These are phyloP conservation scores for Begonia peltatifolia DNA, from an alignment of 306 rosid genomes.

Conservation along the genomic window DNA sequence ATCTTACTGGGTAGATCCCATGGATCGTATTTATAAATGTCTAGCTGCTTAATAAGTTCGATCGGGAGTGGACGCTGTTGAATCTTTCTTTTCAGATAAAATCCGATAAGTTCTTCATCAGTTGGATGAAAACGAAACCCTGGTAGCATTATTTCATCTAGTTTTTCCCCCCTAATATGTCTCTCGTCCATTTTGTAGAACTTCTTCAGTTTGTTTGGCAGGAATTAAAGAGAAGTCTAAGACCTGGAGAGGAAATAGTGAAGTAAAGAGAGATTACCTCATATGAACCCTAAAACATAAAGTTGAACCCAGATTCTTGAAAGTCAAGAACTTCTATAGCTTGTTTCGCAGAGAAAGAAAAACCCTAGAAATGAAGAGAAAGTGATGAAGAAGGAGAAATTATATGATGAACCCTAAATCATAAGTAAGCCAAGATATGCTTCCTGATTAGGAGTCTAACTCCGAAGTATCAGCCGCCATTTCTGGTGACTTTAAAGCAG, in stretches of 20 bases:
- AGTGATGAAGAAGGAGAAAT: background rate
- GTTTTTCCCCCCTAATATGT: slow-evolving; percentile 21
- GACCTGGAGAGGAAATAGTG: too few relatives aligned
- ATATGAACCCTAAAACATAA: background rate
- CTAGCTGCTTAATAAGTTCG: slow-evolving; percentile 90
- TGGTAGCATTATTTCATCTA: slow-evolving; percentile 73
- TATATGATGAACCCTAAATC: background rate
- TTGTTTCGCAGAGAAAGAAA: too few relatives aligned
- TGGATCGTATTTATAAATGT: slow-evolving; percentile 88
- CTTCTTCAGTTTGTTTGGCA: too few relatives aligned
- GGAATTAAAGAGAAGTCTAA: too few relatives aligned
- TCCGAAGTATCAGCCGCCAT: slow-evolving; percentile 97
- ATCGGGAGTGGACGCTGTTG: slow-evolving; percentile 74
- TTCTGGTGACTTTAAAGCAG: slow-evolving; percentile 57
- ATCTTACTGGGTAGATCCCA: slow-evolving; percentile 98
- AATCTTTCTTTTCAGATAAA: slow-evolving; percentile 82
- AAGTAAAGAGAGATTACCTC: too few relatives aligned
- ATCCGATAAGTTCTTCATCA: slow-evolving; percentile 96
- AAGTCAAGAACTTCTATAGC: too few relatives aligned
- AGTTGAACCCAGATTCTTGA: background rate
- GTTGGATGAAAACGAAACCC: slow-evolving; percentile 99
- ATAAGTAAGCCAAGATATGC: slow-evolving; percentile 38
- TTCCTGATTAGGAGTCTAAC: slow-evolving; percentile 57
- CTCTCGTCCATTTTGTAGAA: slow-evolving; percentile 6
- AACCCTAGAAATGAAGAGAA: background rate